Percentiles rank a stretch among this genome's conserved stretches.
phyloP scores from a whole-genome alignment of 495 filamentous ascomycete genomes.

The Chlorociboria aeruginascens region DNA sequence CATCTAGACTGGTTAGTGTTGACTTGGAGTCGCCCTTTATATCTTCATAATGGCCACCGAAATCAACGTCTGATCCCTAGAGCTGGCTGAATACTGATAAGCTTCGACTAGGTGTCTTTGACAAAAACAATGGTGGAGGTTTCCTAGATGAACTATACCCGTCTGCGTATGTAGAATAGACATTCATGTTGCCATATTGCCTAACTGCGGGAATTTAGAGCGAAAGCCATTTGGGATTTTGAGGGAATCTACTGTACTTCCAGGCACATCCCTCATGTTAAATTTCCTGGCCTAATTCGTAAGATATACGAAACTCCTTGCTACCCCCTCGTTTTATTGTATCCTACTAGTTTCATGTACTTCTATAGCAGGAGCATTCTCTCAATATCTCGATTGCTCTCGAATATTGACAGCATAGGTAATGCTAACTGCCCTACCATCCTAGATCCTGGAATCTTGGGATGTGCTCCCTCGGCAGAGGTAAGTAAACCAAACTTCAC shows the following conservation, averaged over 20 bases:
- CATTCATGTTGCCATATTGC: not conserved
- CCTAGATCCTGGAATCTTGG: conserved; percentile 71
- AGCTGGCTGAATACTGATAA: no score
- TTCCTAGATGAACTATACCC: conserved; percentile 89
- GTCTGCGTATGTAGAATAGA: conserved; percentile 40
- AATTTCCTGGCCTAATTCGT: conserved; percentile 79
- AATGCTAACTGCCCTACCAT: no score
- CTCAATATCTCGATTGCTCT: no score
- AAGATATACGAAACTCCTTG: no score
- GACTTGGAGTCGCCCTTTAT: no score
- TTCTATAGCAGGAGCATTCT: no score
- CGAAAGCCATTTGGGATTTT: conserved; percentile 96
- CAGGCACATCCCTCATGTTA: conserved; percentile 80
- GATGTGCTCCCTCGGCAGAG: conserved; percentile 72
- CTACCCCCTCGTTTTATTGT: no score
- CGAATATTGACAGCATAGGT: no score
- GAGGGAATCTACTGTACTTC: conserved; percentile 90
- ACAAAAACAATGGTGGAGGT: conserved; percentile 74
- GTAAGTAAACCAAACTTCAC: conserved; percentile 2
- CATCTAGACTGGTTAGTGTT: no score
- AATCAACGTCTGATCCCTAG: no score
- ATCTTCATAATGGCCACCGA: no score
- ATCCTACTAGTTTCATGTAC: no score
- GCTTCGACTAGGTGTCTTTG: conserved; percentile 50
- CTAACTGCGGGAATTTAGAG: conserved; percentile 30